Evolutionary conservation across 23 red algal species (phyloP).

Genomic region (Pyropia haitanensis): DNA sequence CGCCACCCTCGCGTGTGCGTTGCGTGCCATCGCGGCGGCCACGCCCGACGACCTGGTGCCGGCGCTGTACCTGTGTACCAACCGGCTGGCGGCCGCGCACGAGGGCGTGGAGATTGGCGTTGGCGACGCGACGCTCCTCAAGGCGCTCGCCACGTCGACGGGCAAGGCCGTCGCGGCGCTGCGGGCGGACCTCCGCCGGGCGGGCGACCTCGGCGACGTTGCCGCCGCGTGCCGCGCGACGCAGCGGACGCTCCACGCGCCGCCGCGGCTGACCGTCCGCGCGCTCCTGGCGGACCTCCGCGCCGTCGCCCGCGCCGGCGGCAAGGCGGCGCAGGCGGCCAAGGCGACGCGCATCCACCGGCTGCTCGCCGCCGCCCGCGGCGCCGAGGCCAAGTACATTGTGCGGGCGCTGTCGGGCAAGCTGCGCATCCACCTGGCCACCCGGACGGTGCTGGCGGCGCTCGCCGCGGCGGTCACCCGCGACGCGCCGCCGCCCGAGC

Average conservation of each 20-base stretch:
- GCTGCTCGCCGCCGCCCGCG: slow-evolving; percentile 45
- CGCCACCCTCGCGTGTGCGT: slow-evolving; percentile 43
- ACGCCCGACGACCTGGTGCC: slow-evolving; percentile 76
- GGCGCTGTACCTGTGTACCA: slow-evolving; percentile 76
- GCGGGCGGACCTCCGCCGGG: slow-evolving; percentile 34
- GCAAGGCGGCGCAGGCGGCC: slow-evolving; percentile 49
- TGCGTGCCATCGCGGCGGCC: slow-evolving; percentile 41
- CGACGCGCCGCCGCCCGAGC: not conserved
- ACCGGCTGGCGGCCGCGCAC: slow-evolving; percentile 77
- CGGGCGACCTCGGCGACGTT: slow-evolving; percentile 90
- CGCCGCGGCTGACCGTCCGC: slow-evolving; percentile 63
- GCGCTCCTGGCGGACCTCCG: slow-evolving; percentile 63
- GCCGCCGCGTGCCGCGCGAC: slow-evolving; percentile 48
- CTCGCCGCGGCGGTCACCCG: slow-evolving; percentile 61
- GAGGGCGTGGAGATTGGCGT: slow-evolving; percentile 88
- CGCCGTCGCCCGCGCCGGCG: slow-evolving; percentile 39
- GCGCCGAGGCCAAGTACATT: slow-evolving; percentile 80
- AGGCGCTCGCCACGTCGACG: slow-evolving; percentile 60
- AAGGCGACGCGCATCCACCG: slow-evolving; percentile 57
- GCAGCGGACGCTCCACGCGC: slow-evolving; percentile 82
- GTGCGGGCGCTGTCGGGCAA: slow-evolving; percentile 75
- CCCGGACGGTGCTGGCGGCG: slow-evolving; percentile 75
- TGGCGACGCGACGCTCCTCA: slow-evolving; percentile 75
- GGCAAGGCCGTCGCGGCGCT: slow-evolving; percentile 44
- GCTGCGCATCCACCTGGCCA: slow-evolving; percentile 88